These are phyloP conservation scores for Hebeloma cylindrosporum DNA, from an alignment of 768 basidiomycete genomes.

Conservation along the genomic window DNA sequence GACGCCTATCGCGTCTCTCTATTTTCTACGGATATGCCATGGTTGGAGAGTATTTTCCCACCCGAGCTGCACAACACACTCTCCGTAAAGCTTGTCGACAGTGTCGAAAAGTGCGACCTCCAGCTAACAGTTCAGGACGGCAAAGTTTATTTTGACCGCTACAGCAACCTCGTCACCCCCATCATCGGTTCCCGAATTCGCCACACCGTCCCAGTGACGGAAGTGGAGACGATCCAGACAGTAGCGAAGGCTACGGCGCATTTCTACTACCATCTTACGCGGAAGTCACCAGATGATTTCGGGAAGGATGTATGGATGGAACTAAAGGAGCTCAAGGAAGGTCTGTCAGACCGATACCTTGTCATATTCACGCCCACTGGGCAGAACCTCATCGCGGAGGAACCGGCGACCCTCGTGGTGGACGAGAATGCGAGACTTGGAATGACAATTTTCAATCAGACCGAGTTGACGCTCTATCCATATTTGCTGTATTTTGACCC, in stretches of 20 bases:
- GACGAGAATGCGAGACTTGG: constrained; percentile 30
- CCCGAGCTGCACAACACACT: constrained; percentile 6
- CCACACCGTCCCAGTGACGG: constrained; percentile 12
- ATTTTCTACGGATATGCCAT: constrained; percentile 25
- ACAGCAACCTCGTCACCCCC: constrained; percentile 21
- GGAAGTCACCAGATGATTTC: constrained; percentile 20
- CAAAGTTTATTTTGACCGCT: constrained; percentile 23
- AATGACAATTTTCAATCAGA: constrained; percentile 35
- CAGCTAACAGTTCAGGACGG: constrained; percentile 18
- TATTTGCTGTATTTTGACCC: constrained; percentile 46
- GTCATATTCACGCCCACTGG: constrained; percentile 20
- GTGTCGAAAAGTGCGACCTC: constrained; percentile 18
- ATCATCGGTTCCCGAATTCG: constrained; percentile 23
- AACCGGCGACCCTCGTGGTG: constrained; percentile 27
- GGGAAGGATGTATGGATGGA: constrained; percentile 32
- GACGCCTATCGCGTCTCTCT: constrained; percentile 19
- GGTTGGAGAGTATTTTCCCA: constrained; percentile 27
- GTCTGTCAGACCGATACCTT: constrained; percentile 22
- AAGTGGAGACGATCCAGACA: constrained; percentile 17
- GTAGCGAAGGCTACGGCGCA: constrained; percentile 21
- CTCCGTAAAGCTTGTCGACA: constrained; percentile 18
- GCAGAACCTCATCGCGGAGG: constrained; percentile 28
- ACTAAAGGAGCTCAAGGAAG: constrained; percentile 24
- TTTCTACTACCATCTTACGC: constrained; percentile 31
- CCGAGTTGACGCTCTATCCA: constrained; percentile 33